These are phyloP conservation scores for Babesia sp. DNA, from an alignment of 169 alveolate species.

Conservation along the genomic window DNA sequence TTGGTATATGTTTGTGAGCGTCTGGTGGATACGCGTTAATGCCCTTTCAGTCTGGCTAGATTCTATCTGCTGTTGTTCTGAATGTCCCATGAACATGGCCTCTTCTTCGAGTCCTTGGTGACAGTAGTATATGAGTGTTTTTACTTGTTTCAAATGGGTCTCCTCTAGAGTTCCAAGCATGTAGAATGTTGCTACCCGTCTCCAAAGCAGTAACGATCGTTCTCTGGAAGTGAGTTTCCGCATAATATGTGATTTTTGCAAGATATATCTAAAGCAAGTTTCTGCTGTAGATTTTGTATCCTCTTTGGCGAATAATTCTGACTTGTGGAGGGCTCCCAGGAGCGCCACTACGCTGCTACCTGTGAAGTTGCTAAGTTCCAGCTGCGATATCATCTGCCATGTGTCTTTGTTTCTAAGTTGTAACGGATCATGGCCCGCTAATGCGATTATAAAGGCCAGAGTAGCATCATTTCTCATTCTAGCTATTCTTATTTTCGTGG, in stretches of 20 bases:
- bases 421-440: neutral
- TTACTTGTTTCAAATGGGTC: neutral
- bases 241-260: neutral
- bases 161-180: constrained; percentile 2
- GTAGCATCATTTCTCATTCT: constrained; percentile 8
- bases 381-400: neutral
- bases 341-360: constrained; percentile 26
- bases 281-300: neutral
- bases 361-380: neutral
- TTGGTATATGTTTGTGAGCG: constrained; percentile 18
- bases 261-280: neutral
- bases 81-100: neutral
- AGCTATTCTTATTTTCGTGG: neutral
- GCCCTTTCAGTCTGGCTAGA: neutral
- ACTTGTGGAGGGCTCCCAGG: constrained; percentile 37
- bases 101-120: constrained; percentile 8
- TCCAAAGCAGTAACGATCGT: constrained; percentile 43
- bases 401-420: neutral
- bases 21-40: neutral
- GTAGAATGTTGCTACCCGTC: constrained; percentile 27
- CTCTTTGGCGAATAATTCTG: constrained; percentile 3
- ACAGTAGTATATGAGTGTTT: constrained; percentile 12
- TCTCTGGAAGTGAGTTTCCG: constrained; percentile 19
- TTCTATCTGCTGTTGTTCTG: neutral
- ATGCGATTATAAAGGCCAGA: neutral